phyloP scores from a whole-genome alignment of 768 basidiomycete species.

The Amyloporia xantha region DNA sequence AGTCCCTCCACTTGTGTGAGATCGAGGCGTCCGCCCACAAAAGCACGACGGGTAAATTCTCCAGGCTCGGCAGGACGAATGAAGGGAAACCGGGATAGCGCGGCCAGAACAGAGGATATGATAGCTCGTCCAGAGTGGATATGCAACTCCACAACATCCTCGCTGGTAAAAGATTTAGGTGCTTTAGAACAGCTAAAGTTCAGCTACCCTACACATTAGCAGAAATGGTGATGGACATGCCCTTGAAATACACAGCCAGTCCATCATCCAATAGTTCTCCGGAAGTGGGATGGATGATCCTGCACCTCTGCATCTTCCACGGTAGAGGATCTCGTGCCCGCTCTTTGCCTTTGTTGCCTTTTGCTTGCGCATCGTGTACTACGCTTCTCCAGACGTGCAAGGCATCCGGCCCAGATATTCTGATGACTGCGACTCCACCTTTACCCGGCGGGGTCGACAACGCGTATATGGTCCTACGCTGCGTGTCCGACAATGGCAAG shows the following conservation, averaged over 20 bases:
- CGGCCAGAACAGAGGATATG: slow-evolving; percentile 59
- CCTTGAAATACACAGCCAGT: slow-evolving; percentile 75
- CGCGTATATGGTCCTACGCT: slow-evolving; percentile 78
- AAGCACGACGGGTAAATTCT: slow-evolving; percentile 85
- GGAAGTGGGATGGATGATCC: slow-evolving; percentile 55
- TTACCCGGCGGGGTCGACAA: slow-evolving; percentile 84
- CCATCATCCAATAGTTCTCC: slow-evolving; percentile 70
- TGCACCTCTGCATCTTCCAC: slow-evolving; percentile 67
- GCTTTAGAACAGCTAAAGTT: slow-evolving; percentile 32
- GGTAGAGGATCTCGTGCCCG: slow-evolving; percentile 36
- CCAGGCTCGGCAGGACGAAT: slow-evolving; percentile 79
- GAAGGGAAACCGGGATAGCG: slow-evolving; percentile 53
- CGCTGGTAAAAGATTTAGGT: slow-evolving; percentile 77
- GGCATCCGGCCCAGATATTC: slow-evolving; percentile 76
- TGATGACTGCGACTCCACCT: slow-evolving; percentile 75
- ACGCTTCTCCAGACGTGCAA: slow-evolving; percentile 53
- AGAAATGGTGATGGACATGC: slow-evolving; percentile 29
- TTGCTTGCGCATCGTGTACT: slow-evolving; percentile 31
- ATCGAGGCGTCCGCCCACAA: slow-evolving; percentile 74
- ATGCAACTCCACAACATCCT: slow-evolving; percentile 80
- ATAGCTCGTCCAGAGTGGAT: slow-evolving; percentile 83
- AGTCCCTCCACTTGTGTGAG: slow-evolving; percentile 87
- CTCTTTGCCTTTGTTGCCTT: slow-evolving; percentile 12
- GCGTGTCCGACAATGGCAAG: slow-evolving; percentile 35
- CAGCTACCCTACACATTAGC: neutral